These are phyloP conservation scores for Chaetomiaceae sp. DNA, from an alignment of 2,329 filamentous ascomycete species.

Conservation along the genomic window DNA sequence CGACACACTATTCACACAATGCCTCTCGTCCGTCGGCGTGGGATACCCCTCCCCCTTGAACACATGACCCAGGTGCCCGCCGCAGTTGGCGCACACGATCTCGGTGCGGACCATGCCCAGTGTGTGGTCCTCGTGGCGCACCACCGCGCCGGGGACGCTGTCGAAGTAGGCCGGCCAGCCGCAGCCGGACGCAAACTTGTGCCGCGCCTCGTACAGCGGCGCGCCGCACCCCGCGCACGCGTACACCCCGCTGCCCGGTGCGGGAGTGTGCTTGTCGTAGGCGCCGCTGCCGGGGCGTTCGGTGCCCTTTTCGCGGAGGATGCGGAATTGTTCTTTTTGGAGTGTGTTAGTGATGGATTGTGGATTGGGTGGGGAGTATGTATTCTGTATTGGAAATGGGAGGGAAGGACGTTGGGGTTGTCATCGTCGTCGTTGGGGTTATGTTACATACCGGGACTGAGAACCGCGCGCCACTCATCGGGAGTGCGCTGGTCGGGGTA, in stretches of 20 bases:
- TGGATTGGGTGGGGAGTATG: no score
- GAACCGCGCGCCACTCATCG: constrained; percentile 83
- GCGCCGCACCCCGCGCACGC: constrained; percentile 80
- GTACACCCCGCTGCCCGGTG: constrained; percentile 74
- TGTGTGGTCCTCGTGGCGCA: constrained; percentile 67
- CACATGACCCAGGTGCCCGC: constrained; percentile 85
- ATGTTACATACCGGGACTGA: constrained; percentile 51
- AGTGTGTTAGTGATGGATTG: background rate
- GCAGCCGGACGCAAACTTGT: constrained; percentile 95
- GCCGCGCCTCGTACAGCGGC: constrained; percentile 84
- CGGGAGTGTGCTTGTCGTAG: constrained; percentile 81
- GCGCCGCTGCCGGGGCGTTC: constrained; percentile 74
- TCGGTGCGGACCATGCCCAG: constrained; percentile 85
- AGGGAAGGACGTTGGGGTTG: background rate
- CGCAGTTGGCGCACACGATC: constrained; percentile 92
- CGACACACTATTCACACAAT: constrained; percentile 93
- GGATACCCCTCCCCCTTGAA: constrained; percentile 83
- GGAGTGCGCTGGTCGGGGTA: constrained; percentile 77
- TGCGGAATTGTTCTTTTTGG: constrained; percentile 79
- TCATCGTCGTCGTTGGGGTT: background rate
- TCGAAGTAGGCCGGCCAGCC: constrained; percentile 99
- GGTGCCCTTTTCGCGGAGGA: constrained; percentile 88
- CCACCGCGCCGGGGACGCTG: constrained; percentile 85
- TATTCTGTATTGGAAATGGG: background rate
- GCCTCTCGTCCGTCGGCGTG: constrained; percentile 89